Base-by-base conservation (phyloP, 768 basidiomycete genomes). In the Tubosaeta sp. region DNA sequence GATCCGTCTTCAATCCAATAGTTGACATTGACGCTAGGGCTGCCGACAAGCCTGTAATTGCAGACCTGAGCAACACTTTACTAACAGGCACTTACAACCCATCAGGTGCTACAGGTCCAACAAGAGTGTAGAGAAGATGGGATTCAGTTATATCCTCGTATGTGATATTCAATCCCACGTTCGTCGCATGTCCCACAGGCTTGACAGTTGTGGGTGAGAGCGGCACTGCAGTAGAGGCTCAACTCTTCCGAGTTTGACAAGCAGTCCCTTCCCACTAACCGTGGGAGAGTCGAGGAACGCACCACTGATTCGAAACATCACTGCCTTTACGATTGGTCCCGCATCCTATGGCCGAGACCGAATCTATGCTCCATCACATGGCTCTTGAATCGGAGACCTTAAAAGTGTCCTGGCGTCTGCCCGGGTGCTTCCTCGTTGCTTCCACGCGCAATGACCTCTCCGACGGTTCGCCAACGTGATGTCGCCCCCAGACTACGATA, bases 401-500 rank as follows among this genome's bases (percentile, higher is more conserved):
- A 17, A 37, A 37, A 37, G n/a, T 6, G 3, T 6, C 9, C 17
- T 37, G 35, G 13, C n/a, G 35, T 37, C 8, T 46, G 29, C 44
- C 9, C 34, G 22, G 22, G 22, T 22, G 22, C 22, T 22, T 22
- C 52, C n/a, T 43, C 25, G 41, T 46, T 37, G 35, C n/a, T 37
- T 37, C n/a, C n/a, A 9, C 35, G 35, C 48, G 8, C 17, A 46
- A 68, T 71, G 67, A 38, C 67, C 19, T 50, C 46, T 37, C 59
- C 57, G 9, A 57, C 66, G 42, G 60, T 78, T 33, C 67, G 74
- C 54, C 70, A 76, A 35, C 64, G 74, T 33, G 78, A 83, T 52
- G 44, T 82, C 35, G 59, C 61, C 41, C 61, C 65, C 43, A 76
- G 72, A 26, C 65, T 71, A 32, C 59, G 64, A 31, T 59, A 75